Conservation (phyloP, 495 filamentous ascomycete species). For the Pseudevernia furfuracea region DNA sequence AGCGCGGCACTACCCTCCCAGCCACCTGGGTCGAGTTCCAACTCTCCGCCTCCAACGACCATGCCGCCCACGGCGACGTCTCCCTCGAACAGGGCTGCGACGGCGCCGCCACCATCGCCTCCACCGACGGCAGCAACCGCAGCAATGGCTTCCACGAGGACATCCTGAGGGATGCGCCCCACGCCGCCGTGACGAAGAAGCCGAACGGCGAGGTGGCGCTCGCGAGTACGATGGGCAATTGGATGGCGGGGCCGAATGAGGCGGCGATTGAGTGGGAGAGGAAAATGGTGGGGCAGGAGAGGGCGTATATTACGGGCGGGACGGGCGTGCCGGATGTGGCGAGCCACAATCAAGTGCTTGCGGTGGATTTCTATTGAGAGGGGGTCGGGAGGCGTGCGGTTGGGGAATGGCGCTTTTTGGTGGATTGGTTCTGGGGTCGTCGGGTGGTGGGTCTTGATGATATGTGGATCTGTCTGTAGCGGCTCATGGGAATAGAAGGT, state of each 20-base stretch:
- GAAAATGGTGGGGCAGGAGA: slow-evolving; percentile 30
- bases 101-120: slow-evolving; percentile 35
- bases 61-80: slow-evolving; percentile 38
- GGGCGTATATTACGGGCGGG: slow-evolving; percentile 37
- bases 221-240: slow-evolving; percentile 37
- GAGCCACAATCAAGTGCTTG: slow-evolving; percentile 35
- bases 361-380: slow-evolving; percentile 35
- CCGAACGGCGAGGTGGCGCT: slow-evolving; percentile 31
- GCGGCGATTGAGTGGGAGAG: slow-evolving; percentile 36
- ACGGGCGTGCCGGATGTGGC: slow-evolving; percentile 34
- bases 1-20: slow-evolving; percentile 34
- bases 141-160: slow-evolving; percentile 34
- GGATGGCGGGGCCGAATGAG: slow-evolving; percentile 36
- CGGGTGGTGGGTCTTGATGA: no score
- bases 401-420: not conserved
- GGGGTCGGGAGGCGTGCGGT: not conserved
- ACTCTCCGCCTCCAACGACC: slow-evolving; percentile 34
- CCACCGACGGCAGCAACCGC: slow-evolving; percentile 33
- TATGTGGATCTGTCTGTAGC: no score
- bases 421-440: no score
- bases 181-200: slow-evolving; percentile 31
- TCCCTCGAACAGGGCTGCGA: slow-evolving; percentile 38
- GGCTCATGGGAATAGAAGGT: no score
- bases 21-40: slow-evolving; percentile 42
- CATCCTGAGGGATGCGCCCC: slow-evolving; percentile 32